Evolutionary conservation across 352 stramenopile genomes (phyloP), one percentile per base, ranked within the genome.

Genomic region (Aphanomyces invadans): DNA sequence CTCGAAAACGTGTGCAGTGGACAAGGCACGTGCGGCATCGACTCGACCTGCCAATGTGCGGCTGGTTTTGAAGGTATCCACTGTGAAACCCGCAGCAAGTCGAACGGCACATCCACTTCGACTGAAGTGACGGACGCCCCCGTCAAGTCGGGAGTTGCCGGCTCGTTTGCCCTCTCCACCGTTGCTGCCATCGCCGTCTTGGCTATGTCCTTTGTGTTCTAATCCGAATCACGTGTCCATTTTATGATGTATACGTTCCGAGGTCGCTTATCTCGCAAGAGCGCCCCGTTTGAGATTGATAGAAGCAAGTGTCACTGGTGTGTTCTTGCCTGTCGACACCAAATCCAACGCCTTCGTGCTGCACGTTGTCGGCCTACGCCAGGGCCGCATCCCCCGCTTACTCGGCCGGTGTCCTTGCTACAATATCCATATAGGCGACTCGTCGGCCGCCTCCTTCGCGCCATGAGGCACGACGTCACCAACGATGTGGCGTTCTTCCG

Each of bases 51-150:
- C 54, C 56, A 72, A 53, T 92, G 83, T 36, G 70, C 80, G 9
- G 70, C 81, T 19, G 80, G 80, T 51, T 90, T 75, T 62, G 71
- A 87, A 12, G 81, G 81, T 15, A 72, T 83, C 31, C 80, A 89
- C 71, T 92, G 81, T 72, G 82, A 82, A 75, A 53, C 31, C 49
- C 62, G 52, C 17, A 57, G 33, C 28, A 57, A 57, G 49, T 32
- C 49, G 25, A 33, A 29, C 17, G 29, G 29, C 49, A 39, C 9
- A 0, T 15, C 9, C 19, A 54, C 17, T 32, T 29, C 48, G 23
- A 59, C 25, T n/a, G 23, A 17, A 11, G 54, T 38, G 21, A 28
- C 60, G 60, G 33, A 42, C 25, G 42, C 4, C 12, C 7, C 19
- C 60, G 26, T 10, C 42, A 31, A 19, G 10, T 3, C 44, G 15